Evolutionary conservation across 2,329 filamentous ascomycete genomes (phyloP), one percentile per base, ranked within the genome.

Genomic region (Trematosphaeria pertusa): DNA sequence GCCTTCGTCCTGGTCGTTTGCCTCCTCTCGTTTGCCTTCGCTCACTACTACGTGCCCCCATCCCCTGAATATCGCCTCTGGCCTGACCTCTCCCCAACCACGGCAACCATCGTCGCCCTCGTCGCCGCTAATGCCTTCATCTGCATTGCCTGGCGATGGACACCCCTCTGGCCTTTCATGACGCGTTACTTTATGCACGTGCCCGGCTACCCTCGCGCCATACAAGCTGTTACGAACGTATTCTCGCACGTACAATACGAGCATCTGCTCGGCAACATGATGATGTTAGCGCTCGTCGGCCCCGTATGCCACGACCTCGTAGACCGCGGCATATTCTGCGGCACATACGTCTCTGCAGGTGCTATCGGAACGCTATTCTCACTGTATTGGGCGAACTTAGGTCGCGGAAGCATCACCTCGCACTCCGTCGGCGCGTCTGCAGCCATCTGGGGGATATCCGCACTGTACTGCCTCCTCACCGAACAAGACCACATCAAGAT

Each of bases 231-330:
- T 20, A 82, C 83, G 24, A 83, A 83, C 56, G 74, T 83, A 38
- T 89, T 91, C 73, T 88, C 85, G 15, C 89, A 94, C 73, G 82
- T 87, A 43, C 73, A 70, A 3, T 55, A 85, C 14, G 61, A 70
- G 36, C 89, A 94, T 46, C 44, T 72, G 2, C 15, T 77, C 18
- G 65, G 78, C 32, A 93, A 93, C 71, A 85, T 89, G 81, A 58
- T 79, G 7, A 74, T 81, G 31, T 75, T 93, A 4, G 86, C 79
- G 75, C 75, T 89, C 61, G 76, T 91, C 14, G 89, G 88, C 18
- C 80, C 81, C 22, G 58, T 55, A 1, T 64, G 60, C 38, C 64
- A 67, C 52, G 67, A 72, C 32, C 59, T 71, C 15, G 64, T 72
- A 20, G 70, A 61, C 40, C 58, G 70, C 20, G 70, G 65, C 24